These are phyloP conservation scores for Suillus clintonianus DNA, from an alignment of 768 basidiomycete genomes.

Conservation along the genomic window DNA sequence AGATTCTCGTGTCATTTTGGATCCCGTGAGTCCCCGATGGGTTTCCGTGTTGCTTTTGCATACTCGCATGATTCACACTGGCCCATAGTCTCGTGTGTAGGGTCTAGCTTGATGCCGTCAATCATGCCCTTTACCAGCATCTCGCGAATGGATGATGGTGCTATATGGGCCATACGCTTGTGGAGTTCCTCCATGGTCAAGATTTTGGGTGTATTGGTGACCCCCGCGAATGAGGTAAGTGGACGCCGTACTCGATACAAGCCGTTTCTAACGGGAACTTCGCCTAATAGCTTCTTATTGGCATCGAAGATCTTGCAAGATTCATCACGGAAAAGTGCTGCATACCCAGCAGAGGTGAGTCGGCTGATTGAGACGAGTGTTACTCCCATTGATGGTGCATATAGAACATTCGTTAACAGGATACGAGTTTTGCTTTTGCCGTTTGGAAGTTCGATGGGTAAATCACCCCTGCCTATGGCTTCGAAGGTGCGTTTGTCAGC, in stretches of 20 bases:
- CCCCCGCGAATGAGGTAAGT: neutral
- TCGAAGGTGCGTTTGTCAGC: conserved; percentile 6
- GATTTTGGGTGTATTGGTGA: neutral
- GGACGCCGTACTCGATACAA: conserved; percentile 3
- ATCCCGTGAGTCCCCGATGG: conserved; percentile 6
- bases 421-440: neutral
- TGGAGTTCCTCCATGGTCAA: too few relatives aligned
- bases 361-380: conserved; percentile 8
- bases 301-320: conserved; percentile 2
- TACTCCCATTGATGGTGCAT: neutral
- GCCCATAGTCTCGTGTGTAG: conserved; percentile 5
- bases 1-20: neutral
- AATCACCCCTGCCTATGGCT: neutral
- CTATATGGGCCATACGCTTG: conserved; percentile 2
- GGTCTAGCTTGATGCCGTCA: conserved; percentile 2
- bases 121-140: conserved; percentile 11
- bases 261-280: neutral
- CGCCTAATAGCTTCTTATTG: neutral
- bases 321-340: neutral
- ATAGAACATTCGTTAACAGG: neutral
- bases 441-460: conserved; percentile 1
- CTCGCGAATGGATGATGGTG: neutral
- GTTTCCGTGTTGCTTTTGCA: conserved; percentile 9
- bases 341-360: neutral
- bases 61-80: conserved; percentile 13